phyloP scores from a whole-genome alignment of 164 flowering plant genomes.

The Piper longum region DNA sequence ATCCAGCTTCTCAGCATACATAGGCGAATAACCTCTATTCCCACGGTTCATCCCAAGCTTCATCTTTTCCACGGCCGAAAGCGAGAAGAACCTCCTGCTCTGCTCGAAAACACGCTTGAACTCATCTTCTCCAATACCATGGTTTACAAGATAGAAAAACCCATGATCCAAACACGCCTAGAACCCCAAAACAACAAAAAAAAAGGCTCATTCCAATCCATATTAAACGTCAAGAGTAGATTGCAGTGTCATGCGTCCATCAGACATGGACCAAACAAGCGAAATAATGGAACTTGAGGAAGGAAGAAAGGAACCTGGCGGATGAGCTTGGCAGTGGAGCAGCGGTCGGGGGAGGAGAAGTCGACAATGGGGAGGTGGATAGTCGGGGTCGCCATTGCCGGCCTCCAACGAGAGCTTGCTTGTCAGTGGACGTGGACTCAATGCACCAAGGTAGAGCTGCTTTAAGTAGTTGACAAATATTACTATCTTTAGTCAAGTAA shows the following conservation, averaged over 20 bases:
- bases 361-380: constrained; percentile 51
- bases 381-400: constrained; percentile 19
- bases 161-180: constrained; percentile 76
- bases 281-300: not conserved
- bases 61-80: constrained; percentile 59
- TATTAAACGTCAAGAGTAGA: no score
- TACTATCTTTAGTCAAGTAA: no score
- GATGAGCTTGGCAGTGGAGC: constrained; percentile 33
- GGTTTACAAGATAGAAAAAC: constrained; percentile 78
- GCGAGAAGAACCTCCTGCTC: constrained; percentile 53
- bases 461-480: no score
- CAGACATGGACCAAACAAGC: not conserved
- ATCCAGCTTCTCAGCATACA: constrained; percentile 60
- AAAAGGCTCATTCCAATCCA: not conserved
- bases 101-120: constrained; percentile 35
- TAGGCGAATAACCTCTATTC: constrained; percentile 55
- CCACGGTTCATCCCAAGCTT: constrained; percentile 31
- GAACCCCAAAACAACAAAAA: not conserved
- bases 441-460: no score
- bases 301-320: constrained; percentile 37
- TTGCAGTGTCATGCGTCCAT: not conserved
- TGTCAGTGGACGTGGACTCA: no score
- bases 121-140: constrained; percentile 57
- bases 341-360: constrained; percentile 36
- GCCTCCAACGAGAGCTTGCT: not conserved